Conservation (phyloP, 2,329 filamentous ascomycete genomes). For the Xylaria sp. region DNA sequence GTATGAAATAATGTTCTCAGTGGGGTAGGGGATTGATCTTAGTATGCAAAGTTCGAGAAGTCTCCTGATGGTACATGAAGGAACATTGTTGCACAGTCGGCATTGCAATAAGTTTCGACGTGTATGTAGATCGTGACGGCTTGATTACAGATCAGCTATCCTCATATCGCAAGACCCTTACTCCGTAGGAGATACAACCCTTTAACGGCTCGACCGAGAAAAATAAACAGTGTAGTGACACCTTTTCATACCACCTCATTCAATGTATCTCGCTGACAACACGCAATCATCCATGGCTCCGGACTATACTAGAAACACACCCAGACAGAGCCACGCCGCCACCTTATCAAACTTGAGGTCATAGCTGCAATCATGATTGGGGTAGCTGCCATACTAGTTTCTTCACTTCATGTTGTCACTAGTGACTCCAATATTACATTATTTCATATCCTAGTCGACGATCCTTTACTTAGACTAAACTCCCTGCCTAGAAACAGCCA, state of each 20-base stretch:
- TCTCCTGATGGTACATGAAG: not conserved
- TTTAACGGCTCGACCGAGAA: not conserved
- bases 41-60: not conserved
- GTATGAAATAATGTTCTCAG: not conserved
- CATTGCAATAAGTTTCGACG: not conserved
- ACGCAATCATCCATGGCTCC: not conserved
- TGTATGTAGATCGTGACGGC: not conserved
- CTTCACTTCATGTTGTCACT: not conserved
- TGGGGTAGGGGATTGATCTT: not conserved
- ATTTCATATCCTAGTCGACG: not conserved
- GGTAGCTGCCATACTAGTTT: not conserved
- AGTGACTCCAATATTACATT: slow-evolving; percentile 7
- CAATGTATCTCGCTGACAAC: not conserved
- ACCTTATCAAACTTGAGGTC: not conserved
- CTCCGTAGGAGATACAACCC: not conserved
- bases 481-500: slow-evolving; percentile 1
- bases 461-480: slow-evolving; percentile 14
- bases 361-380: not conserved
- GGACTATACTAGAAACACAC: slow-evolving; percentile 10
- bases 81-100: not conserved
- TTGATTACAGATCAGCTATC: not conserved
- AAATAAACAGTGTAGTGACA: not conserved
- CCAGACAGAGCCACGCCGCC: not conserved
- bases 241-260: not conserved
- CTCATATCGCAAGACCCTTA: not conserved